Evolutionary conservation across 495 filamentous ascomycete species (phyloP).

Genomic region (Penicillium desertorum): DNA sequence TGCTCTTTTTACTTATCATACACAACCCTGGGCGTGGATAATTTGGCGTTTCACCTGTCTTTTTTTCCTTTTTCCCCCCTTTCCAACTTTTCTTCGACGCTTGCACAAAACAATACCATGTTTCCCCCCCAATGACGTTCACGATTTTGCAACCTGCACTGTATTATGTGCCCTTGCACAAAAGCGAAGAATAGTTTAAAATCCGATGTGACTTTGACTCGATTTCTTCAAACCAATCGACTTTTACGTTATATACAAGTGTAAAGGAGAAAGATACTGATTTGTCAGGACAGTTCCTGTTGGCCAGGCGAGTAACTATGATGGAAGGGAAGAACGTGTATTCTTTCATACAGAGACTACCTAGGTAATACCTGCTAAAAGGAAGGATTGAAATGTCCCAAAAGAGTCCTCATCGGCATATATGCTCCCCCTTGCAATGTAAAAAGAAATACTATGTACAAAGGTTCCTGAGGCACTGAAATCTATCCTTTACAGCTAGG

Average conservation of each 20-base stretch:
- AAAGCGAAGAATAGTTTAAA: constrained; percentile 17
- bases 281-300: too few species aligned
- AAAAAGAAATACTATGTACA: too few species aligned
- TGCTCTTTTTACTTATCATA: constrained; percentile 18
- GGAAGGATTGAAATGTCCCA: too few species aligned
- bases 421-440: too few species aligned
- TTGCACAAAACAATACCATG: constrained; percentile 23
- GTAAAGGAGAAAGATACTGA: too few species aligned
- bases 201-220: constrained; percentile 1
- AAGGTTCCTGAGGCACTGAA: too few species aligned
- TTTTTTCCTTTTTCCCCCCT: constrained; percentile 18
- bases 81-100: constrained; percentile 2
- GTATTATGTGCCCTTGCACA: constrained; percentile 18
- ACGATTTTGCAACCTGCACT: constrained; percentile 19
- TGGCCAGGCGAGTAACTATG: too few species aligned
- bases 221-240: not conserved
- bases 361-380: too few species aligned
- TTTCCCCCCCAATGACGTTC: constrained; percentile 21
- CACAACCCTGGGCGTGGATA: constrained; percentile 31
- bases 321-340: too few species aligned
- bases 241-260: not conserved
- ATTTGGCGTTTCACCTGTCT: constrained; percentile 34
- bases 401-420: too few species aligned
- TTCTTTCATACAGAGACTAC: too few species aligned
- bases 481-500: too few species aligned